Evolutionary conservation across 108 stramenopile genomes (phyloP).

Genomic region (Cyclotella atomus): DNA sequence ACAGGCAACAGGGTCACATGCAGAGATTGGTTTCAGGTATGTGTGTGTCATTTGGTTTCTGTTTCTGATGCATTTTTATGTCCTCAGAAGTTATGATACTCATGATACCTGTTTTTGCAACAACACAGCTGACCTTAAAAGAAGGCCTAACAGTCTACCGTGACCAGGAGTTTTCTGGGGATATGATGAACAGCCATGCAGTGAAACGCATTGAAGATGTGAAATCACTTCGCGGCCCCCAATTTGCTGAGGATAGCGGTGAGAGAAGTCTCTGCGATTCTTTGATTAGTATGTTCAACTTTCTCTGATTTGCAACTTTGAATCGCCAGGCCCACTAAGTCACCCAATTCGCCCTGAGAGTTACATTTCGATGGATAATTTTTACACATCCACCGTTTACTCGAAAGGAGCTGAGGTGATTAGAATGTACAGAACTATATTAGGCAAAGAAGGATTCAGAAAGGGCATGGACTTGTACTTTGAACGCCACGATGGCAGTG

Average conservation of each 20-base stretch:
- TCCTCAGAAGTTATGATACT: too few species aligned
- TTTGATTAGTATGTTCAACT: neutral
- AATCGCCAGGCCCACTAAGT: conserved; percentile 87
- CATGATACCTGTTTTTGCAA: too few species aligned
- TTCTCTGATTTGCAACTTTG: neutral
- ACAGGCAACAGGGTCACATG: conserved; percentile 98
- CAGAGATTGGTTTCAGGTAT: conserved; percentile 93
- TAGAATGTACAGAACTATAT: conserved; percentile 94
- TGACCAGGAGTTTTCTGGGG: conserved; percentile 91
- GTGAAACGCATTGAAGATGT: conserved; percentile 97
- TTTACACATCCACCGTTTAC: conserved; percentile 85
- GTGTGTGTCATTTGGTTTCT: too few species aligned
- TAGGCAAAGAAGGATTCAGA: conserved; percentile 91
- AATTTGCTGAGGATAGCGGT: conserved; percentile 90
- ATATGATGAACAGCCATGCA: conserved; percentile 89
- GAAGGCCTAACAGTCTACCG: conserved; percentile 99
- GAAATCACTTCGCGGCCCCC: conserved; percentile 75
- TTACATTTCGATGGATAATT: conserved; percentile 97
- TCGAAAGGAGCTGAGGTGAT: conserved; percentile 94
- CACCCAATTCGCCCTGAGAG: conserved; percentile 97
- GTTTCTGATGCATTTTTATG: too few species aligned
- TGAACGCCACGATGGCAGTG: conserved; percentile 94
- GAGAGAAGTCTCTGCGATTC: conserved; percentile 48
- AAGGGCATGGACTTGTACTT: conserved; percentile 97
- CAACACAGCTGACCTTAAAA: conserved; percentile 90